Percentiles rank a stretch among this genome's conserved stretches.
Conservation (phyloP, 352 stramenopile species). For the Globisporangium alternatum region DNA sequence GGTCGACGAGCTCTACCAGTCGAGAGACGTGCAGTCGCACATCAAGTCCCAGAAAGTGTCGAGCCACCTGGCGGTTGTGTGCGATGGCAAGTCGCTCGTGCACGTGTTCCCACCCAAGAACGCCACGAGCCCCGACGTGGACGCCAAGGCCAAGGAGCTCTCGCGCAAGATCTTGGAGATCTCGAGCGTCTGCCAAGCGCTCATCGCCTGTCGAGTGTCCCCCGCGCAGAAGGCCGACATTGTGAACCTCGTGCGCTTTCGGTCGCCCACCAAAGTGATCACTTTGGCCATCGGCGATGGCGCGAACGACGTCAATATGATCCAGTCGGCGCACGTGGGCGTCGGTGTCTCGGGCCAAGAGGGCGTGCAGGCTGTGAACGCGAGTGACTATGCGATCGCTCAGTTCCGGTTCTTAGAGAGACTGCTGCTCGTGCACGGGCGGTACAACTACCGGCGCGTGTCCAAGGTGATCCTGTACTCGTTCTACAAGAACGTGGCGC, state of each 20-base stretch:
- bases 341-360: slow-evolving; percentile 93
- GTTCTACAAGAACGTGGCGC: slow-evolving; percentile 80
- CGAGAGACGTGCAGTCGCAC: slow-evolving; percentile 44
- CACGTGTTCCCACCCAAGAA: slow-evolving; percentile 67
- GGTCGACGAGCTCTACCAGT: slow-evolving; percentile 46
- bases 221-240: slow-evolving; percentile 82
- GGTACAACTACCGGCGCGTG: slow-evolving; percentile 96
- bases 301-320: slow-evolving; percentile 96
- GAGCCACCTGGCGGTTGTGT: slow-evolving; percentile 53
- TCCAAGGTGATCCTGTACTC: slow-evolving; percentile 91
- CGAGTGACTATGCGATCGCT: slow-evolving; percentile 91
- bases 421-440: slow-evolving; percentile 95
- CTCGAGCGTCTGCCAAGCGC: slow-evolving; percentile 52
- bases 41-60: slow-evolving; percentile 42
- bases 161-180: slow-evolving; percentile 54
- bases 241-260: slow-evolving; percentile 65
- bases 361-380: slow-evolving; percentile 89
- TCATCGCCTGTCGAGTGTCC: slow-evolving; percentile 83
- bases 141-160: slow-evolving; percentile 42
- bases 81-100: slow-evolving; percentile 69
- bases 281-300: slow-evolving; percentile 93
- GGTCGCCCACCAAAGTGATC: slow-evolving; percentile 54
- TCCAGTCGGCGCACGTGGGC: slow-evolving; percentile 91
- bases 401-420: slow-evolving; percentile 93
- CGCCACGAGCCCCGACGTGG: slow-evolving; percentile 22